Evolutionary conservation across 75 land plant species (phyloP).

Genomic region (Selaginella moellendorffii): DNA sequence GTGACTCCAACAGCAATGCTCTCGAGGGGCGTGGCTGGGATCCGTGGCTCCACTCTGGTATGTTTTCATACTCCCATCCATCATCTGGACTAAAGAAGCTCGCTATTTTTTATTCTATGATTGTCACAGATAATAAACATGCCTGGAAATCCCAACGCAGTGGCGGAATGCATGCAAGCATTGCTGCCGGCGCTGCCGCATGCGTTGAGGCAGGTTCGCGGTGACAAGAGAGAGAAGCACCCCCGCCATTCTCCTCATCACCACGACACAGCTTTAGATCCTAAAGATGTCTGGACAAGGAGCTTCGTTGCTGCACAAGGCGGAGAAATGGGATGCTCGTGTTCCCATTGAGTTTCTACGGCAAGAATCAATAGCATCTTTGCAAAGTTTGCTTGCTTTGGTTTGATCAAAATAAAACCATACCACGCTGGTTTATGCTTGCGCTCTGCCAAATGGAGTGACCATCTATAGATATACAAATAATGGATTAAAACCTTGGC

Average conservation of each 20-base stretch:
- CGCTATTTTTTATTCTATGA: not conserved
- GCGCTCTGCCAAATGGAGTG: not conserved
- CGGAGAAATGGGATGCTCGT: not conserved
- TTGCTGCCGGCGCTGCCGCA: conserved; percentile 83
- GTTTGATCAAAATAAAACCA: too few species aligned
- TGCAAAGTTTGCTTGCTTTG: too few species aligned
- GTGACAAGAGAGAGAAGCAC: conserved; percentile 93
- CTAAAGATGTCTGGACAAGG: conserved; percentile 50
- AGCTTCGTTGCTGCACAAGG: conserved; percentile 27
- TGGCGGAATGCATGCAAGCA: conserved; percentile 88
- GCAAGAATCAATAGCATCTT: too few species aligned
- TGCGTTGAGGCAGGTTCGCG: conserved; percentile 76
- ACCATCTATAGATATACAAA: conserved; percentile 21
- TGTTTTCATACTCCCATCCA: not conserved
- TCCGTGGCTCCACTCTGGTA: conserved; percentile 87
- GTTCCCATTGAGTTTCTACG: too few species aligned
- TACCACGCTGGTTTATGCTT: too few species aligned
- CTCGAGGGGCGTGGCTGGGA: conserved; percentile 80
- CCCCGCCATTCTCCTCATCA: conserved; percentile 82
- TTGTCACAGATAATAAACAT: conserved; percentile 75
- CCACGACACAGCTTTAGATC: conserved; percentile 20
- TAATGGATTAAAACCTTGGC: too few species aligned
- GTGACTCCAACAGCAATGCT: conserved; percentile 91
- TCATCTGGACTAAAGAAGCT: not conserved
- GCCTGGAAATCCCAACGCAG: conserved; percentile 99